phyloP scores from a whole-genome alignment of 2,329 filamentous ascomycete genomes.

The Corynespora cassiicola region DNA sequence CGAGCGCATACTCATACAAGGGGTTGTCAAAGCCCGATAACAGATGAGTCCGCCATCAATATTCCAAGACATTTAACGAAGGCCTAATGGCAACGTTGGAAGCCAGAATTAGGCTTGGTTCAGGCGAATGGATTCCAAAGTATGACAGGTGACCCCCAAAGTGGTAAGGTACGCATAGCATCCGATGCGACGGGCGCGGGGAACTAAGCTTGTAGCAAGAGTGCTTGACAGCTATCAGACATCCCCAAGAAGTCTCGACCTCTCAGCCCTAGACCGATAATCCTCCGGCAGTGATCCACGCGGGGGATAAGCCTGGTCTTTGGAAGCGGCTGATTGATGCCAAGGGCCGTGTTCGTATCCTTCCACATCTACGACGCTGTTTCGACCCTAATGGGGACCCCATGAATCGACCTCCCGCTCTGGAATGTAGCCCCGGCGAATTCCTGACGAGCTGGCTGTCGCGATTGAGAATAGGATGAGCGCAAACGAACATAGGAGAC shows the following conservation, averaged over 20 bases:
- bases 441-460: background rate
- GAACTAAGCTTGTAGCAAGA: background rate
- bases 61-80: slow-evolving; percentile 32
- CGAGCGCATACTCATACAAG: background rate
- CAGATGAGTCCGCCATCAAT: slow-evolving; percentile 25
- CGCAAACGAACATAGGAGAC: slow-evolving; percentile 5
- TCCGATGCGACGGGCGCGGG: background rate
- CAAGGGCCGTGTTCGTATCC: slow-evolving; percentile 6
- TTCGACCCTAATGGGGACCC: background rate
- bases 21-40: slow-evolving; percentile 3
- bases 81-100: slow-evolving; percentile 6
- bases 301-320: background rate
- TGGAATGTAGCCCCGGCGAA: background rate
- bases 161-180: slow-evolving; percentile 1
- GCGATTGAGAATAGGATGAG: too few species aligned
- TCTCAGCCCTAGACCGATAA: background rate
- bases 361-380: too few species aligned
- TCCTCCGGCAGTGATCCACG: background rate
- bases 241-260: too few species aligned
- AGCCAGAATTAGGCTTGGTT: too few species aligned
- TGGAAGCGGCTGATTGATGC: slow-evolving; percentile 11
- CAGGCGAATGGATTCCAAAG: too few species aligned
- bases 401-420: background rate
- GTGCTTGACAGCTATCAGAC: too few species aligned
- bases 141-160: slow-evolving; percentile 7